These are phyloP conservation scores for Pseudogymnoascus sp. DNA, from an alignment of 2,329 filamentous ascomycete species.

Conservation along the genomic window DNA sequence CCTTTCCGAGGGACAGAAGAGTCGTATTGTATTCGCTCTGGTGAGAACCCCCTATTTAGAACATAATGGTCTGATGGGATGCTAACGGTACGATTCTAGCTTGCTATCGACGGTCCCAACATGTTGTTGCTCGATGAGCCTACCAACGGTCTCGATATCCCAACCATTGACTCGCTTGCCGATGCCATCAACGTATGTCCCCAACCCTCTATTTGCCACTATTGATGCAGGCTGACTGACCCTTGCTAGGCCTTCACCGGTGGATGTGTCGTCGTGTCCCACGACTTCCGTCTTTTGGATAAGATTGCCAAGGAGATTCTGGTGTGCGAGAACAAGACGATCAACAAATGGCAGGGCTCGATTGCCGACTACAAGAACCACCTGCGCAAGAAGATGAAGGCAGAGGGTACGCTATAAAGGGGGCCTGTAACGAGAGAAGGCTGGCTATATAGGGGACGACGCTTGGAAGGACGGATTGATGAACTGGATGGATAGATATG, in stretches of 20 bases:
- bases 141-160: conserved; percentile 98
- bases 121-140: conserved; percentile 98
- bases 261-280: conserved; percentile 94
- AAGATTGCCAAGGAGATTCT: conserved; percentile 99
- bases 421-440: neutral
- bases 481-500: conserved; percentile 2
- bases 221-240: conserved; percentile 55
- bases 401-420: conserved; percentile 3
- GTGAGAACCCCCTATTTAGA: conserved; percentile 34
- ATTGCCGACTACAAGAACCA: conserved; percentile 98
- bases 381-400: conserved; percentile 92
- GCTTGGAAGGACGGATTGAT: neutral
- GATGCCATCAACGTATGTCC: conserved; percentile 86
- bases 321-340: conserved; percentile 97
- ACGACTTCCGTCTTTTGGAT: conserved; percentile 98
- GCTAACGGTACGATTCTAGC: neutral
- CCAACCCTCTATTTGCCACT: no score
- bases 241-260: conserved; percentile 91
- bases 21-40: conserved; percentile 93
- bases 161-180: conserved; percentile 93
- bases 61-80: neutral
- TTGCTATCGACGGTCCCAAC: conserved; percentile 87
- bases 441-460: neutral
- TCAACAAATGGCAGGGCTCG: conserved; percentile 76
- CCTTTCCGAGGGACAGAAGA: conserved; percentile 94